A percentile compares a stretch with the other conserved stretches of the same genome.
Evolutionary conservation across 148 eudicot genomes (phyloP).

Genomic region (Polygonum aviculare): DNA sequence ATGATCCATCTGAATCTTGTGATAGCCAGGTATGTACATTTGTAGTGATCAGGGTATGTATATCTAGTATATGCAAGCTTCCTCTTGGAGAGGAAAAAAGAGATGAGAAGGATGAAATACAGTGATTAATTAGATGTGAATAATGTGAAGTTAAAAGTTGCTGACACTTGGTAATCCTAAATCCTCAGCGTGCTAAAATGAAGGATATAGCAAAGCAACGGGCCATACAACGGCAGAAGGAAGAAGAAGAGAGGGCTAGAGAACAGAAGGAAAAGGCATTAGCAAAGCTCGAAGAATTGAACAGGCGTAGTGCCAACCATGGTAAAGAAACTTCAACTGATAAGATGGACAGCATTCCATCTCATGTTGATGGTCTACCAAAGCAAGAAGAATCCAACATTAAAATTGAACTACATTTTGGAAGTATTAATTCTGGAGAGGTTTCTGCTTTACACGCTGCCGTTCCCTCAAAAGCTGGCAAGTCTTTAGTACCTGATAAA

Average conservation of each 20-base stretch:
- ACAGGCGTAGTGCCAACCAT: slow-evolving; percentile 54
- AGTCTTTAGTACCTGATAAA: slow-evolving; percentile 23
- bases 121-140: background rate
- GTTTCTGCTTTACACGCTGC: background rate
- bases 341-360: slow-evolving; percentile 27
- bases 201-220: slow-evolving; percentile 84
- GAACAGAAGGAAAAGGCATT: slow-evolving; percentile 93
- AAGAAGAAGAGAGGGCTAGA: slow-evolving; percentile 81
- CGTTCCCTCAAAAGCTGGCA: slow-evolving; percentile 5
- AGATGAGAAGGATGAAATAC: background rate
- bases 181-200: slow-evolving; percentile 71
- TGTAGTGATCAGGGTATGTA: background rate
- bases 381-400: slow-evolving; percentile 32
- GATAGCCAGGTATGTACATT: slow-evolving; percentile 37
- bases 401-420: slow-evolving; percentile 21
- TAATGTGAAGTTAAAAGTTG: background rate
- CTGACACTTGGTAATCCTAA: slow-evolving; percentile 24
- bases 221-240: slow-evolving; percentile 66
- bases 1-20: slow-evolving; percentile 39
- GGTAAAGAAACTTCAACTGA: slow-evolving; percentile 29
- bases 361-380: slow-evolving; percentile 19
- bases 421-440: slow-evolving; percentile 16
- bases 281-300: slow-evolving; percentile 88
- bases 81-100: background rate
- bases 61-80: background rate